Conservation (phyloP, 352 stramenopile genomes). For the Hyaloperonospora arabidopsidis region DNA sequence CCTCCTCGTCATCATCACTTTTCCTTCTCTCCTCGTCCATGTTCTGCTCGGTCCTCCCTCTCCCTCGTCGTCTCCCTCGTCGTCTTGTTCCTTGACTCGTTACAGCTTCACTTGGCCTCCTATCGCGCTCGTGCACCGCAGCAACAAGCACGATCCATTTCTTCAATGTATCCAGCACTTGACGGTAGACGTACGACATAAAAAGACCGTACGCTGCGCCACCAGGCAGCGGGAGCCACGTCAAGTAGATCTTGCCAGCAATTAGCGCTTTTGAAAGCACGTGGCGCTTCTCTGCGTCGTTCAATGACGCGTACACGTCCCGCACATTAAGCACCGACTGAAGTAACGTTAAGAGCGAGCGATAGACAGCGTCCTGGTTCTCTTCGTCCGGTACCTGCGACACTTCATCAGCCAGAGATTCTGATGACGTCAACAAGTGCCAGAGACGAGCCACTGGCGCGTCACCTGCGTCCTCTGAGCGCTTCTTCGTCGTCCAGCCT, state of each 20-base stretch:
- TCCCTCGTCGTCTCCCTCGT: slow-evolving; percentile 5
- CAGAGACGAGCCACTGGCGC: slow-evolving; percentile 33
- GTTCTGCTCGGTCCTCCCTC: slow-evolving; percentile 6
- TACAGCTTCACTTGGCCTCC: not conserved
- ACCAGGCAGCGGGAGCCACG: slow-evolving; percentile 76
- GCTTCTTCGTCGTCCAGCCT: slow-evolving; percentile 1
- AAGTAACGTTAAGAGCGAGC: slow-evolving; percentile 53
- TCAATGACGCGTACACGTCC: slow-evolving; percentile 42
- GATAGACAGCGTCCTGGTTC: slow-evolving; percentile 41
- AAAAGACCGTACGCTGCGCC: slow-evolving; percentile 76
- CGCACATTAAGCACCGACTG: slow-evolving; percentile 53
- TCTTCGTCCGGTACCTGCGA: slow-evolving; percentile 22
- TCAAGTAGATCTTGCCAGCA: slow-evolving; percentile 67
- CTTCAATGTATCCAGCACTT: slow-evolving; percentile 71
- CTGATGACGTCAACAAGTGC: slow-evolving; percentile 51
- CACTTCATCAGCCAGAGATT: slow-evolving; percentile 32
- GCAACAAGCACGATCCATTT: slow-evolving; percentile 57
- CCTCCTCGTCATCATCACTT: slow-evolving; percentile 16
- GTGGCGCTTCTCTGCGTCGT: slow-evolving; percentile 28
- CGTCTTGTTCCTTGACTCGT: slow-evolving; percentile 2
- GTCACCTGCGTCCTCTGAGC: not conserved
- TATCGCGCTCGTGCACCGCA: slow-evolving; percentile 6
- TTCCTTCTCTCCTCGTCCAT: slow-evolving; percentile 12
- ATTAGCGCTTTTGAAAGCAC: slow-evolving; percentile 54
- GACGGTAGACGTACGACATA: slow-evolving; percentile 79